A percentile compares a stretch with the other conserved stretches of the same genome.
Evolutionary conservation across 192 early-diverging fungal species (phyloP).

Genomic region (Backusella liffmaniae): DNA sequence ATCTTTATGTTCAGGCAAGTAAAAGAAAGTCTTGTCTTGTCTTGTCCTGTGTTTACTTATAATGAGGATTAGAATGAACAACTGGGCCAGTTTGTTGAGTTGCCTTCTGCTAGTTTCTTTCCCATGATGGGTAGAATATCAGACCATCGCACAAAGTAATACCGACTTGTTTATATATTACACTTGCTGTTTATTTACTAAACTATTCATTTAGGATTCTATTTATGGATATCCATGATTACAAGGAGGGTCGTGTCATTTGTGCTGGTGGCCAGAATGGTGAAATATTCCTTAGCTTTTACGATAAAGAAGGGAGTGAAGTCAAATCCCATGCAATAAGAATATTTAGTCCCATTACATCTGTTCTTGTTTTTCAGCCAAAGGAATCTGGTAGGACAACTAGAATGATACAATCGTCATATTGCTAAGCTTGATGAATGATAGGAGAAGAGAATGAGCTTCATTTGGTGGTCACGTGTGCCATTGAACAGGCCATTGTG

Average conservation of each 20-base stretch:
- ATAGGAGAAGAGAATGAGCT: constrained; percentile 28
- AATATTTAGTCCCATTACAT: constrained; percentile 36
- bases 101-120: constrained; percentile 17
- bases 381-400: not conserved
- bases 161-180: not conserved
- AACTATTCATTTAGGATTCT: constrained; percentile 11
- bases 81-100: constrained; percentile 20
- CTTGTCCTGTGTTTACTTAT: not conserved
- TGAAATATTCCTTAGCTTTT: constrained; percentile 31
- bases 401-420: too few relatives aligned
- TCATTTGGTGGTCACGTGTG: constrained; percentile 54
- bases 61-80: not conserved
- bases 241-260: constrained; percentile 20
- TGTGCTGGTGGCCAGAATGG: constrained; percentile 39
- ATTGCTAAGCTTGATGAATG: too few relatives aligned
- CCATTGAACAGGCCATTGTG: constrained; percentile 52
- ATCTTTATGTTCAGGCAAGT: constrained; percentile 33
- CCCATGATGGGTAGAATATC: constrained; percentile 30
- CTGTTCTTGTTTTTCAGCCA: constrained; percentile 33
- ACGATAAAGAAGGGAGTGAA: constrained; percentile 27
- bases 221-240: constrained; percentile 31
- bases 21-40: not conserved
- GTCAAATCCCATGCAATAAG: constrained; percentile 23
- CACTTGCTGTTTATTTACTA: not conserved
- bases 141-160: constrained; percentile 21